phyloP scores from a whole-genome alignment of 306 rosid genomes.

The Prunus armeniaca region DNA sequence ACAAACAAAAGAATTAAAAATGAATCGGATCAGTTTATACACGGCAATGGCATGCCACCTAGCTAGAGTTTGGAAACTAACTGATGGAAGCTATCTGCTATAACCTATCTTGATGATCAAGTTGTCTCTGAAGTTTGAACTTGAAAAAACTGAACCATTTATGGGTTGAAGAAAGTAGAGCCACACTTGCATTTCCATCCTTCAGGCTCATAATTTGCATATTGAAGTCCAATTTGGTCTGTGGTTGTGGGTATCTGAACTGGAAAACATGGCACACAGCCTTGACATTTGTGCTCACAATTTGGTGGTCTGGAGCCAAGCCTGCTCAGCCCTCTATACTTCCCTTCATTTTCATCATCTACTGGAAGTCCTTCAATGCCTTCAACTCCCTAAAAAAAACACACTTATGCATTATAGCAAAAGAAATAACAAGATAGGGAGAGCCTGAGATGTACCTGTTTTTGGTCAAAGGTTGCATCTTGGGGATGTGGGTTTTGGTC shows the following conservation, averaged over 20 bases:
- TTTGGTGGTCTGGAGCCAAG: slow-evolving; percentile 43
- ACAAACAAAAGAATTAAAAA: too few relatives aligned
- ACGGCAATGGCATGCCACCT: too few relatives aligned
- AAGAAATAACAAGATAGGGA: not conserved
- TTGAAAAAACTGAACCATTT: not conserved
- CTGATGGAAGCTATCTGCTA: too few relatives aligned
- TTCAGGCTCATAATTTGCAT: slow-evolving; percentile 40
- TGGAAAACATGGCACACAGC: slow-evolving; percentile 37
- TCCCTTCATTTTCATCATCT: slow-evolving; percentile 1
- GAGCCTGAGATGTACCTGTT: slow-evolving; percentile 17
- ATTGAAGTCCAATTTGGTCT: slow-evolving; percentile 20
- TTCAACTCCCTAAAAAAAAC: slow-evolving; percentile 13
- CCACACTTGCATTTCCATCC: slow-evolving; percentile 52
- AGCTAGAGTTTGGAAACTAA: too few relatives aligned
- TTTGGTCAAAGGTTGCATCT: slow-evolving; percentile 2
- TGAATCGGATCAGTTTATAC: too few relatives aligned
- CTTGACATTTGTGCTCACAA: slow-evolving; percentile 31
- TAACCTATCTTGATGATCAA: not conserved
- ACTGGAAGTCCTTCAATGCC: not conserved
- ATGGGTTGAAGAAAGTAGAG: slow-evolving; percentile 32
- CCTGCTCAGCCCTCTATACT: slow-evolving; percentile 21
- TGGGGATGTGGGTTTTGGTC: slow-evolving; percentile 10
- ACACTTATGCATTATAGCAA: not conserved
- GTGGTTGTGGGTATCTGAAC: slow-evolving; percentile 30
- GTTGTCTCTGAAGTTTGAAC: not conserved